Evolutionary conservation across 768 basidiomycete species (phyloP), one percentile per base, ranked within the genome.

Genomic region (Pisolithus tinctorius): DNA sequence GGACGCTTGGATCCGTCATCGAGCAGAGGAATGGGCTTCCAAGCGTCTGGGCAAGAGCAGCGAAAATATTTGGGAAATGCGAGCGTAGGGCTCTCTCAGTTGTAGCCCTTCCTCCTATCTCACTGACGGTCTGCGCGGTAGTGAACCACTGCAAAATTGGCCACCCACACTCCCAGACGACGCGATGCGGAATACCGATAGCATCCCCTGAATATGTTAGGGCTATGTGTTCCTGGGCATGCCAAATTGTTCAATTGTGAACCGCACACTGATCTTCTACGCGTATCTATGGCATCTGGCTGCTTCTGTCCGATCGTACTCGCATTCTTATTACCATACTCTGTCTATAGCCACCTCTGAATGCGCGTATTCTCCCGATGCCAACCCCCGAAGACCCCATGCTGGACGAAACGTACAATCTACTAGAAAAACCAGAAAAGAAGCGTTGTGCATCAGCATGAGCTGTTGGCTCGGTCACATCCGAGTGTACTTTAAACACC

Each of bases 21-120:
- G 89, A 49, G 95, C 95, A 2, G 91, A 94, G 64, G 94, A 93
- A 93, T 96, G 93, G 95, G 92, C 94, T 4, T 71, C 75, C 31
- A 72, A 88, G 48, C 73, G 95, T 48, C 63, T 88, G 8, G 76
- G 69, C 17, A 83, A 81, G 66, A 93, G 91, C 69, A 94, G 92
- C 58, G 95, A 98, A 70, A 92, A 94, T 64, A 82, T 99, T 2
- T 99, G 95, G 95, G 84, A 90, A 52, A 74, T 88, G 26, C 73
- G 94, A 68, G 79, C 73, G 94, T 95, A 66, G 62, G 86, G 75
- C 16, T 30, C 45, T 34, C 47, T 29, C n/a, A 31, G 10, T 26
- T 47, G 16, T 37, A 14, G 5, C 17, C 34, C 29, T 42, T 30
- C 20, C 17, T 16, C 29, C 30, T 38, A 43, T 27, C 14, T 27